Percentiles rank a stretch among this genome's conserved stretches.
These are phyloP conservation scores for Collariella sp. DNA, from an alignment of 495 filamentous ascomycete species.

Conservation along the genomic window DNA sequence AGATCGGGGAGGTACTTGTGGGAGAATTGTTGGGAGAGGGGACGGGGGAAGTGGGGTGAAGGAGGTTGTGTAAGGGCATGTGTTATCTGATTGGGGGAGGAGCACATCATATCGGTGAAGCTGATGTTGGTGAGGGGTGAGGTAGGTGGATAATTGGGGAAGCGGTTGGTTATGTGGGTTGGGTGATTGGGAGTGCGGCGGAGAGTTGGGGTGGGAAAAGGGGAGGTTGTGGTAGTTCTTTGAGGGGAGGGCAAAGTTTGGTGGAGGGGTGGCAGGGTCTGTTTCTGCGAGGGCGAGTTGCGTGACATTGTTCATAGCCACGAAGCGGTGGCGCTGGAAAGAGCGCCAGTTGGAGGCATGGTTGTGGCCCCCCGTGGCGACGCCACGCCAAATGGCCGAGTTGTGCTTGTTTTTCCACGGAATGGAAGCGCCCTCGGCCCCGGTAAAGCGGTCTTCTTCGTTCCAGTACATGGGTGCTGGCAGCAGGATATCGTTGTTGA, in stretches of 20 bases:
- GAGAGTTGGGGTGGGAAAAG: constrained; percentile 1
- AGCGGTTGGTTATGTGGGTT: not conserved
- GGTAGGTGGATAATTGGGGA: constrained; percentile 31
- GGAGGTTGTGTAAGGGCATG: constrained; percentile 45
- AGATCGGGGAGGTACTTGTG: constrained; percentile 59
- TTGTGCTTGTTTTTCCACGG: constrained; percentile 50
- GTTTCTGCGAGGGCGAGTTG: constrained; percentile 39
- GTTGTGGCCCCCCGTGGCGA: constrained; percentile 61
- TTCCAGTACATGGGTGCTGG: constrained; percentile 70
- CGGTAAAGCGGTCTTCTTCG: constrained; percentile 59
- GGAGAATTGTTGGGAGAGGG: constrained; percentile 49
- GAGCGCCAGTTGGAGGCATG: constrained; percentile 53
- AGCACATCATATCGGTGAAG: constrained; percentile 40
- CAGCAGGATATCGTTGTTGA: constrained; percentile 76
- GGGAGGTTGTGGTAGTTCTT: constrained; percentile 33
- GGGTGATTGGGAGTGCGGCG: not conserved
- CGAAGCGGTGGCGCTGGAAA: constrained; percentile 68
- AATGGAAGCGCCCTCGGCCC: constrained; percentile 41
- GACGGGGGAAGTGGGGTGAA: constrained; percentile 32
- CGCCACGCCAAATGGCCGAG: constrained; percentile 59
- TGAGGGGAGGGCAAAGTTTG: constrained; percentile 32
- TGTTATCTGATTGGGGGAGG: not conserved
- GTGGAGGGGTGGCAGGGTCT: constrained; percentile 1
- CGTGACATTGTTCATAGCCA: constrained; percentile 59
- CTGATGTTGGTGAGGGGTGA: constrained; percentile 31